Evolutionary conservation across 495 filamentous ascomycete species (phyloP).

Genomic region (Talaromyces adpressus): DNA sequence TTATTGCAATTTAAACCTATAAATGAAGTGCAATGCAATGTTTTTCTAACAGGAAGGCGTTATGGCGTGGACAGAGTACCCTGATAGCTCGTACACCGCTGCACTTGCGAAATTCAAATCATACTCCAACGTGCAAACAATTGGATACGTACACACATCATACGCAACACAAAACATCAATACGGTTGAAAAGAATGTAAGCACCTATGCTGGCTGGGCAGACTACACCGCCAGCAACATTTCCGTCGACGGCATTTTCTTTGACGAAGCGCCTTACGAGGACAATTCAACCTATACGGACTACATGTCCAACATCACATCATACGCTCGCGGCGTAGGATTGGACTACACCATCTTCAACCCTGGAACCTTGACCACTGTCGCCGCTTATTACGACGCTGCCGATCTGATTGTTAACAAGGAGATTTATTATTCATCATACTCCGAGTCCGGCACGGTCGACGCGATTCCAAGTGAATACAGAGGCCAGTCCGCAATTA

Average conservation of each 20-base stretch:
- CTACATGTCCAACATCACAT: constrained; percentile 20
- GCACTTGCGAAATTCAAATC: constrained; percentile 31
- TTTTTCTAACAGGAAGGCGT: neutral
- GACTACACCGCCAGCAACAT: constrained; percentile 21
- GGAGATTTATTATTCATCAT: constrained; percentile 4
- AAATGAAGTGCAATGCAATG: neutral
- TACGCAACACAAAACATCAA: constrained; percentile 21
- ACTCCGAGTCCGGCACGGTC: neutral
- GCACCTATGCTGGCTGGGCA: constrained; percentile 35
- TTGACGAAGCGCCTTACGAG: constrained; percentile 34
- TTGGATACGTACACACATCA: constrained; percentile 43
- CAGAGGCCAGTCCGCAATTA: neutral
- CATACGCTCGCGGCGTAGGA: neutral
- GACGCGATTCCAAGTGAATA: neutral
- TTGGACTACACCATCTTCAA: constrained; percentile 6
- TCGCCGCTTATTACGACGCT: constrained; percentile 1
- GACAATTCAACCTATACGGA: constrained; percentile 18
- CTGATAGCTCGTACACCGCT: constrained; percentile 20
- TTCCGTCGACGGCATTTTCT: constrained; percentile 39
- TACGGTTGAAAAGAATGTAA: constrained; percentile 29
- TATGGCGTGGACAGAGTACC: constrained; percentile 12
- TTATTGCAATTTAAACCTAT: neutral
- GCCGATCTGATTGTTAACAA: constrained; percentile 3
- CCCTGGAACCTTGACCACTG: constrained; percentile 5
- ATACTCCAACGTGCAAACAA: constrained; percentile 32